A percentile compares a stretch with the other conserved stretches of the same genome.
Conservation (phyloP, 2,329 filamentous ascomycete species). For the Botrytis porri region DNA sequence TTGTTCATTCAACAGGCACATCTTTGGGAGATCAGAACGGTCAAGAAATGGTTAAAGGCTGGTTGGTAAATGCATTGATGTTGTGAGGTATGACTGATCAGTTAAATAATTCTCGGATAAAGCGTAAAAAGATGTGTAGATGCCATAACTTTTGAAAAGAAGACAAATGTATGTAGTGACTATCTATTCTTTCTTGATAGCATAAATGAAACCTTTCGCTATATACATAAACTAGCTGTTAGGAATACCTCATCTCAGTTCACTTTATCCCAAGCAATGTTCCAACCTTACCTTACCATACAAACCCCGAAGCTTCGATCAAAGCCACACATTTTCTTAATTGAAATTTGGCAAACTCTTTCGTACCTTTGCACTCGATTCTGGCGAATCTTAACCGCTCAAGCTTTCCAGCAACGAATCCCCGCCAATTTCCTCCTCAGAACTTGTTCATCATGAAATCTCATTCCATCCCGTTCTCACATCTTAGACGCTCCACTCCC, state of each 20-base stretch:
- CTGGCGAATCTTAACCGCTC: neutral
- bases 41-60: conserved; percentile 41
- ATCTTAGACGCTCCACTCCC: neutral
- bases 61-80: neutral
- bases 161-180: neutral
- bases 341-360: neutral
- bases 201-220: neutral
- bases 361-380: neutral
- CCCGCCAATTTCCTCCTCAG: neutral
- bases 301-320: neutral
- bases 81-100: neutral
- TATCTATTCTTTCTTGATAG: neutral
- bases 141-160: neutral
- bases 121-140: neutral
- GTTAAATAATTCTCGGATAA: neutral
- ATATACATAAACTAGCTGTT: neutral
- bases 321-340: neutral
- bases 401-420: neutral
- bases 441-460: neutral
- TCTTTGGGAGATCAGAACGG: conserved; percentile 48
- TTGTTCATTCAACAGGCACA: conserved; percentile 51
- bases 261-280: neutral
- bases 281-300: neutral
- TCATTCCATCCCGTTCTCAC: neutral
- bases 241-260: neutral